Base-by-base conservation (phyloP, 306 rosid genomes). In the Begonia peltatifolia region DNA sequence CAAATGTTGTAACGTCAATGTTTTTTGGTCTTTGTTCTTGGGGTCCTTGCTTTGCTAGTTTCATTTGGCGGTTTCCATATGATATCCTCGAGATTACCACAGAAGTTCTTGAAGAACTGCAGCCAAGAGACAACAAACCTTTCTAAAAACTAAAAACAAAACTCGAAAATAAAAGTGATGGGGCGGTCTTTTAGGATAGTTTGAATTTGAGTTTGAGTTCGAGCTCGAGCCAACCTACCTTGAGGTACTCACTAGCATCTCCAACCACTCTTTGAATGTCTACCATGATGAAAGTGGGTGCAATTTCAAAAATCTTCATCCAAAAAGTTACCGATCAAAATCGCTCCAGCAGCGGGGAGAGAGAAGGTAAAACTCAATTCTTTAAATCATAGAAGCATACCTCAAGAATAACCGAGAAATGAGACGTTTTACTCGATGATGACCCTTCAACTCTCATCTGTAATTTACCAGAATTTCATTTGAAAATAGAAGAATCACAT, bases 381-480 rank as follows among this genome's bases (percentile, higher is more conserved):
- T 7, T 30, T 30, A 30, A 30, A 30, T 7, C 38, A 30, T 14
- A 15, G 52, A 60, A 68, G 62, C 83, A 71, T 76, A 87, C 96
- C 72, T 87, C 87, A 55, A 87, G 75, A 43, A 87, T 87, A 42
- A 81, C 86, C 6, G 96, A 87, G 73, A 87, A 81, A 76, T 72
- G 72, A 55, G 84, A 54, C 35, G 80, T 56, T 64, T 83, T 76
- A 41, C 67, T 68, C 22, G 81, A 71, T 7, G 94, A 78, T 54
- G 68, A 62, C 42, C 94, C 94, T 78, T 87, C 96, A 55, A 87
- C 82, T 76, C 96, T 79, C 96, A 87, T 83, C 96, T 87, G 84
- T 59, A 53, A 78, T 54, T 66, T 64, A 12, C 72, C 9, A 59
- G 47, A 57, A 42, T 5, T n/a, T 55, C 22, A 11, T 46, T 30